These are phyloP conservation scores for Sparassis latifolia DNA, from an alignment of 1,284 basidiomycete genomes.

Conservation along the genomic window DNA sequence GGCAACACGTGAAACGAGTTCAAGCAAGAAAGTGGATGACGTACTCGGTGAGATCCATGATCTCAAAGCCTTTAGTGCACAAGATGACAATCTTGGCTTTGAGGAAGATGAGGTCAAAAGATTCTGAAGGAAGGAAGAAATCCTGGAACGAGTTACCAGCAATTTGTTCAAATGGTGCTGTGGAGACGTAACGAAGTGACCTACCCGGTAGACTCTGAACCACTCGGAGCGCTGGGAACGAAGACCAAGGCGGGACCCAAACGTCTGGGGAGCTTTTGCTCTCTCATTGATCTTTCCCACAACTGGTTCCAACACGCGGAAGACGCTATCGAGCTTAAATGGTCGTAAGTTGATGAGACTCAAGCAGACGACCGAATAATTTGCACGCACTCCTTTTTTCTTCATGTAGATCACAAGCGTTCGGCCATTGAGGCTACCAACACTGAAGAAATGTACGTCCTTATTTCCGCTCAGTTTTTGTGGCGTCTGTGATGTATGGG, in stretches of 20 bases:
- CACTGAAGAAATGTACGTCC: constrained; percentile 92
- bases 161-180: no score
- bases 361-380: not conserved
- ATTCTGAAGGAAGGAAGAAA: constrained; percentile 89
- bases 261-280: constrained; percentile 55
- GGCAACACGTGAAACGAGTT: not conserved
- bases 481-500: constrained; percentile 64
- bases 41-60: constrained; percentile 89
- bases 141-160: constrained; percentile 37
- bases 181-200: constrained; percentile 7
- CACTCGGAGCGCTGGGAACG: constrained; percentile 79
- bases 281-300: constrained; percentile 79
- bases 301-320: constrained; percentile 91
- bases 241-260: constrained; percentile 69
- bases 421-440: constrained; percentile 78
- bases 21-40: constrained; percentile 21
- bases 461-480: constrained; percentile 85
- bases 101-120: constrained; percentile 85
- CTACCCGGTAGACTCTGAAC: constrained; percentile 83
- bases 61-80: constrained; percentile 92
- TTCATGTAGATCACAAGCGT: constrained; percentile 95
- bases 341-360: constrained; percentile 1
- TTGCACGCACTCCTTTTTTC: constrained; percentile 76
- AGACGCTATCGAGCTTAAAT: constrained; percentile 77
- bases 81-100: constrained; percentile 89